These are phyloP conservation scores for Malassezia restricta DNA, from an alignment of 1,284 basidiomycete species.

Conservation along the genomic window DNA sequence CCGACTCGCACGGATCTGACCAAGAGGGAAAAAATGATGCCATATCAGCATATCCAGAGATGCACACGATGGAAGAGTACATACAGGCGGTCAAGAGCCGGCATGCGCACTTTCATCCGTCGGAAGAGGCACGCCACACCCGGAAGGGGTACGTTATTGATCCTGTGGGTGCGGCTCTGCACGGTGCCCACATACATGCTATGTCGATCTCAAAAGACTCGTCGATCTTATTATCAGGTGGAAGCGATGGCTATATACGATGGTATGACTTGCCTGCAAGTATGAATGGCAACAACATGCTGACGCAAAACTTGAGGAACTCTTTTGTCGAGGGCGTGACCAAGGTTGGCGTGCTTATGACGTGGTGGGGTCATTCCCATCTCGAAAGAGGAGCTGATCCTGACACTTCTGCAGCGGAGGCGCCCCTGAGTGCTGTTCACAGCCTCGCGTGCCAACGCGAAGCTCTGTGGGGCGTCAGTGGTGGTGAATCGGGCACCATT, in stretches of 20 bases:
- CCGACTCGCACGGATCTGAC: neutral
- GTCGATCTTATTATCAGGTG: slow-evolving; percentile 76
- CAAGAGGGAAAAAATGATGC: neutral
- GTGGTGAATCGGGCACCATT: slow-evolving; percentile 37
- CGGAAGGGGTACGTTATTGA: slow-evolving; percentile 54
- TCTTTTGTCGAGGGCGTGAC: slow-evolving; percentile 85
- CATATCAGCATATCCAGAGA: neutral
- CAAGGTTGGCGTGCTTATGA: slow-evolving; percentile 72
- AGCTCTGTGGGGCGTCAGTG: slow-evolving; percentile 35
- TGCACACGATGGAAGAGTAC: slow-evolving; percentile 7
- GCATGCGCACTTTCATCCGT: slow-evolving; percentile 5
- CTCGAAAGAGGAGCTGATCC: slow-evolving; percentile 14
- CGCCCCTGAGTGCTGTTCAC: slow-evolving; percentile 32
- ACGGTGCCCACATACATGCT: slow-evolving; percentile 73
- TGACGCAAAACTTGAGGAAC: slow-evolving; percentile 77
- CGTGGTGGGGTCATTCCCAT: slow-evolving; percentile 62
- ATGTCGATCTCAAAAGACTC: slow-evolving; percentile 74
- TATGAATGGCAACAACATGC: slow-evolving; percentile 71
- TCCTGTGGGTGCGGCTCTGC: slow-evolving; percentile 79
- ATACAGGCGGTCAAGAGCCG: slow-evolving; percentile 4
- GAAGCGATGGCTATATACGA: slow-evolving; percentile 83
- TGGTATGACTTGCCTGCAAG: slow-evolving; percentile 82
- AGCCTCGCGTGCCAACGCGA: slow-evolving; percentile 39
- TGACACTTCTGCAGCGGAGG: slow-evolving; percentile 16
- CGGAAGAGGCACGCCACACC: slow-evolving; percentile 1